Percentiles rank a stretch among this genome's conserved stretches.
Evolutionary conservation across 257 asterid species (phyloP).

Genomic region (Capsicum rhomboideum): DNA sequence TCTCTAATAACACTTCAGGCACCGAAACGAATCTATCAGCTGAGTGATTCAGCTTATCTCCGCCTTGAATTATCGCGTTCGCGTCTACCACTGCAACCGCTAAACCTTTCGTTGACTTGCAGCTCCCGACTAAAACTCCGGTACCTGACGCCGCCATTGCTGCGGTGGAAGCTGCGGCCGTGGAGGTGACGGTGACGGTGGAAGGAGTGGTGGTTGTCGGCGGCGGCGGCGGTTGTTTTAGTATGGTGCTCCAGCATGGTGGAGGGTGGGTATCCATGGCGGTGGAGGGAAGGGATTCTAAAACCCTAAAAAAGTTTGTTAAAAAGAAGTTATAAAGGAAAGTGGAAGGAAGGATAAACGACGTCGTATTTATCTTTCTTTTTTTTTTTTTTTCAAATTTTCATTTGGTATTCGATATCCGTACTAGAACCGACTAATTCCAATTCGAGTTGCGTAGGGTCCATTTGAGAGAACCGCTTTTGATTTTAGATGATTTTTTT

Average conservation of each 20-base stretch:
- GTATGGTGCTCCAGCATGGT: conserved; percentile 53
- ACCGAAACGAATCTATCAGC: conserved; percentile 86
- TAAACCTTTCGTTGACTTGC: conserved; percentile 76
- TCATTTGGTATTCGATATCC: no score
- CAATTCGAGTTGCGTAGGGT: no score
- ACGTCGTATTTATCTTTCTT: neutral
- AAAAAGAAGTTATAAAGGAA: neutral
- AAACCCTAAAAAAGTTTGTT: conserved; percentile 11
- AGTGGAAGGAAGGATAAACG: neutral
- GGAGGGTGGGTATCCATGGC: conserved; percentile 16
- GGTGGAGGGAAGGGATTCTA: neutral
- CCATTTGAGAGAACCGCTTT: no score
- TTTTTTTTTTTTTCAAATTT: no score
- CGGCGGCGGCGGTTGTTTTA: conserved; percentile 36
- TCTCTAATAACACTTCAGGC: conserved; percentile 66
- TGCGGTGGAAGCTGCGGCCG: neutral
- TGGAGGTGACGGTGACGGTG: neutral
- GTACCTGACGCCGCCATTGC: neutral
- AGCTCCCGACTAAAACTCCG: conserved; percentile 54
- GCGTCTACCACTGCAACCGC: conserved; percentile 93
- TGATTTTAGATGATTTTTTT: no score
- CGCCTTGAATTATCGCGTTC: conserved; percentile 83
- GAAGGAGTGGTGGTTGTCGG: neutral
- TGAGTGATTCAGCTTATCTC: conserved; percentile 42
- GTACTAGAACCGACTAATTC: no score